Percentiles rank a stretch among this genome's conserved stretches.
Conservation (phyloP, 1,139 yeast genomes). For the Hansenula lynferdii region DNA sequence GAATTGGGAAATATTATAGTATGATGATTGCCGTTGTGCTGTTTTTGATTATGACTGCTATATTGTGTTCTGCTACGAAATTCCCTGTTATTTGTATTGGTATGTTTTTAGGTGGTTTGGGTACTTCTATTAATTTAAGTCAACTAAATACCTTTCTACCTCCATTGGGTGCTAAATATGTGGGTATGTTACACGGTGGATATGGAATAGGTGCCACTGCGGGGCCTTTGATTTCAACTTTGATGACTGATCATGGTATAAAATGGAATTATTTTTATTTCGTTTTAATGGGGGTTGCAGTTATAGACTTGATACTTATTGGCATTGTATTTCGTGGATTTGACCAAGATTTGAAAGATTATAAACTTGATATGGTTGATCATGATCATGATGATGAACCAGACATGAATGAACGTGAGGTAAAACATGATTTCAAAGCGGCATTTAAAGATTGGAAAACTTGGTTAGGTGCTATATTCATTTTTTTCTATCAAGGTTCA, state of each 20-base stretch:
- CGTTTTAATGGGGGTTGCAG: constrained; percentile 38
- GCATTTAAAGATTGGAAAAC: constrained; percentile 41
- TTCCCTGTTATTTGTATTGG: constrained; percentile 41
- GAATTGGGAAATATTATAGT: constrained; percentile 32
- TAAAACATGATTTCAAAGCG: constrained; percentile 20
- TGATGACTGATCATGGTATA: constrained; percentile 39
- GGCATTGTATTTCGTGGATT: constrained; percentile 37
- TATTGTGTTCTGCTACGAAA: constrained; percentile 25
- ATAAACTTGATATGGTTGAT: constrained; percentile 4
- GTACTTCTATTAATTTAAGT: constrained; percentile 50
- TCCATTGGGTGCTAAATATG: constrained; percentile 41
- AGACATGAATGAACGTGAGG: neutral
- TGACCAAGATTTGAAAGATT: constrained; percentile 33
- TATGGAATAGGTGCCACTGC: constrained; percentile 64
- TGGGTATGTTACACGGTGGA: constrained; percentile 52
- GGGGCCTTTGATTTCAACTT: constrained; percentile 54
- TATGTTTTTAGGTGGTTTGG: constrained; percentile 56
- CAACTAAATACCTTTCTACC: constrained; percentile 56
- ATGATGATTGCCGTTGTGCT: constrained; percentile 17
- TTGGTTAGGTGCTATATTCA: constrained; percentile 51
- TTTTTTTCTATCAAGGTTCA: constrained; percentile 61
- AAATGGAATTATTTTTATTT: constrained; percentile 52
- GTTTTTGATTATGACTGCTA: constrained; percentile 22
- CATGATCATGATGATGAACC: neutral
- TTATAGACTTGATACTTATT: constrained; percentile 26